Percentiles rank a stretch among this genome's conserved stretches.
These are phyloP conservation scores for Zizania latifolia DNA, from an alignment of 176 grass and related monocot genomes.

Conservation along the genomic window DNA sequence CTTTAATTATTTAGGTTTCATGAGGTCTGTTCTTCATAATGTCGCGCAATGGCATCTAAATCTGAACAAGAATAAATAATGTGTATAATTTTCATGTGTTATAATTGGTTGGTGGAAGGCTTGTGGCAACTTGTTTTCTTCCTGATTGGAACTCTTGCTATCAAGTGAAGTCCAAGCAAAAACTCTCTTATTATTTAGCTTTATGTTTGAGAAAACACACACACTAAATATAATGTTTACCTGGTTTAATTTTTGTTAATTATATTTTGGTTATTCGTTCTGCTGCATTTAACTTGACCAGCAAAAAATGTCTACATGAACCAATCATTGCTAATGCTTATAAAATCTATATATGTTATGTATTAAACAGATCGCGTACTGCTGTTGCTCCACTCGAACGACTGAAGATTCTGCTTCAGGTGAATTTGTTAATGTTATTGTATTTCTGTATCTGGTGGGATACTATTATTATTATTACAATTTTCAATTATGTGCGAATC, in stretches of 20 bases:
- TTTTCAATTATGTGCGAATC: background rate
- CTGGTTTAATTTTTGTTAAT: background rate
- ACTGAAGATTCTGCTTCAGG: conserved; percentile 96
- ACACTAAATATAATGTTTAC: background rate
- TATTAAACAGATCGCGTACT: conserved; percentile 73
- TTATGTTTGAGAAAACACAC: background rate
- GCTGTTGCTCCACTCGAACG: conserved; percentile 98
- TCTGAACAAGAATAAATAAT: background rate
- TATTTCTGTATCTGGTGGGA: background rate
- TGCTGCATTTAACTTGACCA: background rate
- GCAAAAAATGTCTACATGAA: background rate
- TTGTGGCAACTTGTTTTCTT: conserved; percentile 26
- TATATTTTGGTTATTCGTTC: background rate
- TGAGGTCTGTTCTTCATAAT: background rate
- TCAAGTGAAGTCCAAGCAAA: background rate
- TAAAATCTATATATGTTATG: background rate
- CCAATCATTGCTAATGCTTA: background rate
- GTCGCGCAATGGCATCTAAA: conserved; percentile 4
- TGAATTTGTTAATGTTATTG: conserved; percentile 17
- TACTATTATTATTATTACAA: background rate
- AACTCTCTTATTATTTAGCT: background rate
- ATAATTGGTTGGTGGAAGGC: background rate
- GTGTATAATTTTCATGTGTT: background rate
- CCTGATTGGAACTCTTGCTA: background rate
- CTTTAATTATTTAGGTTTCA: background rate